A percentile compares a stretch with the other conserved stretches of the same genome.
phyloP scores from a whole-genome alignment of 1,284 basidiomycete genomes.

The Boletus semigastroideus region DNA sequence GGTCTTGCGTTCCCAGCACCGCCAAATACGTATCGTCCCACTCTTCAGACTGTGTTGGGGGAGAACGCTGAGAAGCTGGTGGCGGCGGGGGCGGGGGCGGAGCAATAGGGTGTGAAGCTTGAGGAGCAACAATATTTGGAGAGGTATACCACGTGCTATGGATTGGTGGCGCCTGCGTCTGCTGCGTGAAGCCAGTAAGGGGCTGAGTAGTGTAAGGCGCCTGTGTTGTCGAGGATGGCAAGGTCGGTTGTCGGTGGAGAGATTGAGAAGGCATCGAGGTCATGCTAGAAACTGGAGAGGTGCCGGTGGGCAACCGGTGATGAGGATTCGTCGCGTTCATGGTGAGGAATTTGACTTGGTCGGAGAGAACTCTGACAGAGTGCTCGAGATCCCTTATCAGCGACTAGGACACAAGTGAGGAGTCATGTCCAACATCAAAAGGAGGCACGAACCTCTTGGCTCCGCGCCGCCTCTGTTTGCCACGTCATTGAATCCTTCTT shows the following conservation, averaged over 20 bases:
- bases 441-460: conserved; percentile 61
- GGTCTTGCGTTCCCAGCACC: conserved; percentile 70
- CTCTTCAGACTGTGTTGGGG: conserved; percentile 64
- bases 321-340: conserved; percentile 45
- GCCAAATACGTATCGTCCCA: conserved; percentile 81
- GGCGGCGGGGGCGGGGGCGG: conserved; percentile 60
- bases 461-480: conserved; percentile 73
- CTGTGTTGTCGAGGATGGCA: conserved; percentile 41
- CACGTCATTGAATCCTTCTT: conserved; percentile 75
- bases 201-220: conserved; percentile 28
- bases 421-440: neutral
- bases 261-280: conserved; percentile 28
- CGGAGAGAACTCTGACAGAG: conserved; percentile 65
- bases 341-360: conserved; percentile 76
- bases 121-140: conserved; percentile 63
- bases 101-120: conserved; percentile 71
- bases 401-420: conserved; percentile 41
- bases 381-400: conserved; percentile 77
- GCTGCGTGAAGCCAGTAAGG: conserved; percentile 36
- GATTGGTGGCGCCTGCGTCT: conserved; percentile 42
- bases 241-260: conserved; percentile 41
- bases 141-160: conserved; percentile 58
- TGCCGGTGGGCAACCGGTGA: conserved; percentile 25
- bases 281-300: conserved; percentile 27
- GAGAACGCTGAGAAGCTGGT: conserved; percentile 46